Evolutionary conservation across 2,329 filamentous ascomycete genomes (phyloP), one percentile per base, ranked within the genome.

Genomic region (Aureobasidium sp.): DNA sequence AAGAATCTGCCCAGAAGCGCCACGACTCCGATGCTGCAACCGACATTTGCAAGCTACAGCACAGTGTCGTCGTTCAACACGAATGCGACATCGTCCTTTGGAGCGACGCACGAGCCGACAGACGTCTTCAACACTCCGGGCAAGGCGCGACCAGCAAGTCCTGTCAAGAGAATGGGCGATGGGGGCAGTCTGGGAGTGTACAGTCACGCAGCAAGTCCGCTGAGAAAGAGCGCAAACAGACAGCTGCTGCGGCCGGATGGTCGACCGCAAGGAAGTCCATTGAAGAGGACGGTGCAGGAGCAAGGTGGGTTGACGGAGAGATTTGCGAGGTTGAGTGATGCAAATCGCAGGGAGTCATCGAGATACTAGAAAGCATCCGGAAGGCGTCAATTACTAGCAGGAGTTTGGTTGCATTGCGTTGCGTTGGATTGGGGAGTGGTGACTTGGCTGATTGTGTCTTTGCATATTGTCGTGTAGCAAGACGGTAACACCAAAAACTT

Each of bases 131-230:
- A 70, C 60, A 56, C 64, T 56, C 58, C 61, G 64, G 58, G 65
- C 70, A 69, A 68, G 66, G 62, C 44, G 59, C 14, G 67, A 72
- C 62, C 32, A 2, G 6, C 38, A 12, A 41, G 35, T n/a, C 29
- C 10, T 10, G 11, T 39, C 10, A 39, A 27, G 8, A 35, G 51
- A 39, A 4, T 8, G 14, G 51, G 16, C 62, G 82, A 85, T 64
- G 89, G 89, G 14, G 89, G 90, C 2, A 91, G 79, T 64, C 73
- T 95, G 45, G 90, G 90, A 12, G 78, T 94, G 1, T 90, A 84
- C 67, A 85, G 79, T 5, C 88, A 95, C 66, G 83, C 83, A 5
- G 86, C 84, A 35, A 95, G 88, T 10, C 91, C 91, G 0, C 69
- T 97, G 11, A 85, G 89, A 62, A 95, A 95, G 66, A 78, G 86